Evolutionary conservation across 805 yeast genomes (phyloP).

Genomic region (Cyberlindnera sargentensis): DNA sequence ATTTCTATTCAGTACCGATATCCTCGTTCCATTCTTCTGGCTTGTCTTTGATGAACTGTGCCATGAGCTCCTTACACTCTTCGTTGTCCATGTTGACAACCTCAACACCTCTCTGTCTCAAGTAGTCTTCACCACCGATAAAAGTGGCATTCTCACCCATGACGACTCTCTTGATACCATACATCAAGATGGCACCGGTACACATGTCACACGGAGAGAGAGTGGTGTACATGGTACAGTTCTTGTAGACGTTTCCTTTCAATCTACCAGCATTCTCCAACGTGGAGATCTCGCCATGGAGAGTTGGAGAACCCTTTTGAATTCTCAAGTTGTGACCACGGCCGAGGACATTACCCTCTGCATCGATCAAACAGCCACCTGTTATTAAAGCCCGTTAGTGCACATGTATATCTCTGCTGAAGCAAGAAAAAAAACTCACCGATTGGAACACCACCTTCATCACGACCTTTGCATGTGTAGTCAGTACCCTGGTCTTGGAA

Average conservation of each 20-base stretch:
- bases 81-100: constrained; percentile 53
- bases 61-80: constrained; percentile 67
- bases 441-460: constrained; percentile 89
- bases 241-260: constrained; percentile 68
- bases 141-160: constrained; percentile 84
- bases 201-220: constrained; percentile 95
- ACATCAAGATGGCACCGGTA: constrained; percentile 84
- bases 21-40: constrained; percentile 82
- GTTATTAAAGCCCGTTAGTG: neutral
- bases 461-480: constrained; percentile 36
- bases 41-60: constrained; percentile 65
- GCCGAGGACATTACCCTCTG: constrained; percentile 77
- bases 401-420: neutral
- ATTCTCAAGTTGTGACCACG: constrained; percentile 87
- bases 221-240: constrained; percentile 84
- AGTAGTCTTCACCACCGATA: constrained; percentile 74
- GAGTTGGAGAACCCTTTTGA: constrained; percentile 74
- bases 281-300: constrained; percentile 90
- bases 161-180: constrained; percentile 82
- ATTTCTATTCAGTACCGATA: constrained; percentile 43
- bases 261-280: constrained; percentile 89
- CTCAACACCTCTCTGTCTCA: constrained; percentile 62
- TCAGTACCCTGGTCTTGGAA: neutral
- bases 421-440: constrained; percentile 26
- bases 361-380: constrained; percentile 66